phyloP scores from a whole-genome alignment of 108 stramenopile genomes.

The Skeletonema menzelii region DNA sequence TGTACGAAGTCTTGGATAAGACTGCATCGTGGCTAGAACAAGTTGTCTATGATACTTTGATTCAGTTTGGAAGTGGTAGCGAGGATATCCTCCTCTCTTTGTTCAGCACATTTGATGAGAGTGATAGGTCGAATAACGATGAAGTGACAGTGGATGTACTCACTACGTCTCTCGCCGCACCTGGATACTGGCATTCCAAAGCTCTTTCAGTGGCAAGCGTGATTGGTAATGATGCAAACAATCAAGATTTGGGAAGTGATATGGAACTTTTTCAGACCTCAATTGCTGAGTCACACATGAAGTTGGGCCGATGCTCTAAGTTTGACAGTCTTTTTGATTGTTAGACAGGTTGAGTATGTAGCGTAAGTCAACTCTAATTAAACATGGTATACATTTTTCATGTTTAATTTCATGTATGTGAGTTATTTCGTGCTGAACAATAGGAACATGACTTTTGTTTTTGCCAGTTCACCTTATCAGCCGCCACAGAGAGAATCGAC shows the following conservation, averaged over 20 bases:
- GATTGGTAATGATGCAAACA: slow-evolving; percentile 67
- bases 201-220: slow-evolving; percentile 56
- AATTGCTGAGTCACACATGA: slow-evolving; percentile 53
- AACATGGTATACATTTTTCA: too few species aligned
- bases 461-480: too few species aligned
- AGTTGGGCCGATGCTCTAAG: slow-evolving; percentile 3
- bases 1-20: slow-evolving; percentile 65
- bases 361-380: not conserved
- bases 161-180: slow-evolving; percentile 42
- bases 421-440: too few species aligned
- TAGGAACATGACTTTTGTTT: too few species aligned
- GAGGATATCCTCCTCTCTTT: slow-evolving; percentile 35
- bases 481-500: too few species aligned
- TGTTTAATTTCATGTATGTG: too few species aligned
- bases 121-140: slow-evolving; percentile 2
- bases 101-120: slow-evolving; percentile 37
- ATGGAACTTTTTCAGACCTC: slow-evolving; percentile 48
- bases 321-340: not conserved
- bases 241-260: slow-evolving; percentile 34
- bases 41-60: slow-evolving; percentile 51
- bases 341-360: not conserved
- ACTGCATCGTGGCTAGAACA: slow-evolving; percentile 72
- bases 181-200: slow-evolving; percentile 65
- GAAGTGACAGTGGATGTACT: slow-evolving; percentile 8
- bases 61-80: slow-evolving; percentile 29